Evolutionary conservation across 306 rosid species (phyloP), one percentile per base, ranked within the genome.

Genomic region (Canavalia ensiformis): DNA sequence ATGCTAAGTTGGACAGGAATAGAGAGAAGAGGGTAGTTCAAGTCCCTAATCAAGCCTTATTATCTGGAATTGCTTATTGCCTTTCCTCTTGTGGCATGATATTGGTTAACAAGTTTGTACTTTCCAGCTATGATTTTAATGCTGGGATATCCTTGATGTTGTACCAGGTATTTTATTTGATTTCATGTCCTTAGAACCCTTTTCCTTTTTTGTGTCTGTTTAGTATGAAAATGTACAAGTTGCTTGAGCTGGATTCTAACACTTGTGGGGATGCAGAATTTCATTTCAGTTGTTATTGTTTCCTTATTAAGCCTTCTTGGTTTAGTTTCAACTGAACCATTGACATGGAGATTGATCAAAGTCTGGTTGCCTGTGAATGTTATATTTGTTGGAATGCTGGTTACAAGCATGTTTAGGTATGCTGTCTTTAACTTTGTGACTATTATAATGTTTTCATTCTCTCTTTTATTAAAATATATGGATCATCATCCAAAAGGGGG

Each of bases 401-500:
- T 96, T 57, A 96, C 99, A 67, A 96, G 99, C 91, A 92, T 96
- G 96, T 90, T 93, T 88, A 96, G 99, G 99, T 96, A 93, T 78
- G 88, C 8, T 28, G 37, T 50, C 75, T 71, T 79, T 66, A 72
- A 72, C 79, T 74, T 73, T 56, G 39, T 58, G 55, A 72, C 35
- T 85, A 65, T 50, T 11, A 28, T 71, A 25, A 4, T 58, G 11
- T 18, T 79, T 59, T 49, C 42, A 7, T 37, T 78, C 34, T 81
- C 31, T 70, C 60, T 65, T 66, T 71, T 25, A 4, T 63, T 69
- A 34, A 34, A 45, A 13, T 67, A 60, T 67, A 34, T 69, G 0
- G 6, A 30, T 64, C 11, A 31, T 55, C 56, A 62, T 70, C 18
- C 71, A 11, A 13, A 42, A 62, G 70, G 59, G 54, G 71, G 73